These are phyloP conservation scores for Trametes hirsuta DNA, from an alignment of 1,284 basidiomycete genomes.

Conservation along the genomic window DNA sequence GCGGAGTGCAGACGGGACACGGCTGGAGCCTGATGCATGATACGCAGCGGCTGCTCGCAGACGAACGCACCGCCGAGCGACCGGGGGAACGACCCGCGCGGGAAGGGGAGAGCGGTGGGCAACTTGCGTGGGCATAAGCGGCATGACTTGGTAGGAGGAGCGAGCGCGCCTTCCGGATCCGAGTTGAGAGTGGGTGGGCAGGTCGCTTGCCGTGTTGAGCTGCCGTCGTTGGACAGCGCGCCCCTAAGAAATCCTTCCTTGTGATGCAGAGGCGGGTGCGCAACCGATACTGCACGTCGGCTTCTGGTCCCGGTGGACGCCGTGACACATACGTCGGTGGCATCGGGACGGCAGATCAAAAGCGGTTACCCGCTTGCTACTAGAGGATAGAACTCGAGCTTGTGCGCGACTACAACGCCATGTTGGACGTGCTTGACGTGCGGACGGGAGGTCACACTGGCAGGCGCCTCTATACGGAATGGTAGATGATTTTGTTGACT, in stretches of 20 bases:
- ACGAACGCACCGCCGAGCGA: not conserved
- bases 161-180: conserved; percentile 14
- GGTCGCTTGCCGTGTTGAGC: not conserved
- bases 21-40: not conserved
- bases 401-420: not conserved
- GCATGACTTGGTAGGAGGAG: not conserved
- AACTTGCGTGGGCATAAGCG: too few relatives aligned
- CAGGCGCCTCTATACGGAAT: not conserved
- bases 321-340: not conserved
- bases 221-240: not conserved
- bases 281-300: not conserved
- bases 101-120: not conserved
- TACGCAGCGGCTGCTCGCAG: not conserved
- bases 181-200: not conserved
- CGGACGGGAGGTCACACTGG: not conserved
- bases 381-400: not conserved
- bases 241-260: not conserved
- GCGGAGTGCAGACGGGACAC: not conserved
- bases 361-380: not conserved
- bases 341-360: not conserved
- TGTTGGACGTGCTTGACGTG: too few relatives aligned
- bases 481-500: too few relatives aligned
- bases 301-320: not conserved
- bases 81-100: not conserved
- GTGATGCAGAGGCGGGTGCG: not conserved